Evolutionary conservation across 495 filamentous ascomycete genomes (phyloP).

Genomic region (Hyaloscypha finlandica): DNA sequence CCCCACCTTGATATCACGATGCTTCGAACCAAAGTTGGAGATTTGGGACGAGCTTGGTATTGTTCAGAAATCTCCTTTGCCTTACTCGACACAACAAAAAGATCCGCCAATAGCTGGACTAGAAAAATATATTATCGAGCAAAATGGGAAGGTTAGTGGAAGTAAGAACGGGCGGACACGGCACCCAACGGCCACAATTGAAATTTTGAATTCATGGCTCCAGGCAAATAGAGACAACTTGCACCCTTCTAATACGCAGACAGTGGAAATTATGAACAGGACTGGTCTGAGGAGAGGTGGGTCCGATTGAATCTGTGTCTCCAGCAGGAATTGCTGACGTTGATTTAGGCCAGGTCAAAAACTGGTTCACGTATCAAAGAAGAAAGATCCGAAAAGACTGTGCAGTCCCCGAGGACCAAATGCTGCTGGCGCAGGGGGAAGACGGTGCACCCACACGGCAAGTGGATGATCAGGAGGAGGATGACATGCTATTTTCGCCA

Average conservation of each 20-base stretch:
- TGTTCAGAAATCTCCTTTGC: background rate
- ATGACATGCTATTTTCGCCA: slow-evolving; percentile 1
- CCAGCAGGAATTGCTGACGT: background rate
- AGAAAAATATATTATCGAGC: background rate
- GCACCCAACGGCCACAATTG: background rate
- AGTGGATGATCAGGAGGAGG: background rate
- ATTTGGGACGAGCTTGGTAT: background rate
- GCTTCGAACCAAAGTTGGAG: background rate
- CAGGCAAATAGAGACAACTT: background rate
- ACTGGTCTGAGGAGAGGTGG: background rate
- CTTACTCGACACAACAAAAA: background rate
- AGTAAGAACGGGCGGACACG: background rate
- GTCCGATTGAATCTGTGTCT: background rate
- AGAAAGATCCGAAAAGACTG: background rate
- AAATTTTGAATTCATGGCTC: background rate
- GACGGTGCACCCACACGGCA: background rate
- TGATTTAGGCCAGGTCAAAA: background rate
- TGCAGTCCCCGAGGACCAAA: background rate
- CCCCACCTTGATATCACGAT: background rate
- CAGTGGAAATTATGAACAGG: background rate
- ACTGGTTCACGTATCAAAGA: background rate
- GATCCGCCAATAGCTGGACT: background rate
- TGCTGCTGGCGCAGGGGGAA: background rate
- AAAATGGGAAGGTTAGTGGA: background rate
- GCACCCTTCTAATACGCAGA: background rate